A percentile compares a stretch with the other conserved stretches of the same genome.
Conservation (phyloP, 2,329 filamentous ascomycete species). For the Penicillium corylophilum region DNA sequence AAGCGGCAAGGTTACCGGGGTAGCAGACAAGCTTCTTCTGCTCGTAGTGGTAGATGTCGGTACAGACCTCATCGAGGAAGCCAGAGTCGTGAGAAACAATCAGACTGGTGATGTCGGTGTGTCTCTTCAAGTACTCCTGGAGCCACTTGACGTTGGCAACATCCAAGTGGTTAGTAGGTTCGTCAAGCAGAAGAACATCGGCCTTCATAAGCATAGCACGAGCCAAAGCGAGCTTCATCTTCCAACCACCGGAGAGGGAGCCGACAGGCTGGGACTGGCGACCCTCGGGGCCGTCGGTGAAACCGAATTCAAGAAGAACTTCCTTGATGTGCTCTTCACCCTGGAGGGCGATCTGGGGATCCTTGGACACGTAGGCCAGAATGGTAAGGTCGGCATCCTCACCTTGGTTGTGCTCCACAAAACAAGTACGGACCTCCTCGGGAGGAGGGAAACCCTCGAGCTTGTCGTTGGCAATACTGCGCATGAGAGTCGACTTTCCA, state of each 20-base stretch:
- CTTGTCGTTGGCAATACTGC: slow-evolving; percentile 91
- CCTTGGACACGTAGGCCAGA: slow-evolving; percentile 86
- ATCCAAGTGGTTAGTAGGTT: slow-evolving; percentile 98
- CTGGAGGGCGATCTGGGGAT: slow-evolving; percentile 78
- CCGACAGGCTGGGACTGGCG: slow-evolving; percentile 87
- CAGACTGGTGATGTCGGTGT: slow-evolving; percentile 93
- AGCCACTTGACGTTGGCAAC: slow-evolving; percentile 96
- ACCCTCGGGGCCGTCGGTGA: slow-evolving; percentile 84
- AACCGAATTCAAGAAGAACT: slow-evolving; percentile 89
- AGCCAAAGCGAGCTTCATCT: slow-evolving; percentile 98
- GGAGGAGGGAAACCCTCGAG: slow-evolving; percentile 94
- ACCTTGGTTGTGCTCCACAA: slow-evolving; percentile 98
- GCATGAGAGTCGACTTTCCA: slow-evolving; percentile 99
- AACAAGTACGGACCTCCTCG: slow-evolving; percentile 90
- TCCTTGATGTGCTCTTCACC: slow-evolving; percentile 76
- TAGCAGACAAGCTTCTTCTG: slow-evolving; percentile 79
- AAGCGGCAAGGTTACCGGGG: slow-evolving; percentile 56
- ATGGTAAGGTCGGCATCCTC: slow-evolving; percentile 97
- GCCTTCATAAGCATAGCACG: slow-evolving; percentile 95
- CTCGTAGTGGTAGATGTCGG: slow-evolving; percentile 99
- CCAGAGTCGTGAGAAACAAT: slow-evolving; percentile 98
- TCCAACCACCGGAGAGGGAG: slow-evolving; percentile 96
- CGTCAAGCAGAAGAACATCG: slow-evolving; percentile 94
- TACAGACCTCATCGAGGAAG: slow-evolving; percentile 96
- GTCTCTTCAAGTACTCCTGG: slow-evolving; percentile 90